Base-by-base conservation (phyloP, 495 filamentous ascomycete species). In the Aspergillus saccharolyticus region DNA sequence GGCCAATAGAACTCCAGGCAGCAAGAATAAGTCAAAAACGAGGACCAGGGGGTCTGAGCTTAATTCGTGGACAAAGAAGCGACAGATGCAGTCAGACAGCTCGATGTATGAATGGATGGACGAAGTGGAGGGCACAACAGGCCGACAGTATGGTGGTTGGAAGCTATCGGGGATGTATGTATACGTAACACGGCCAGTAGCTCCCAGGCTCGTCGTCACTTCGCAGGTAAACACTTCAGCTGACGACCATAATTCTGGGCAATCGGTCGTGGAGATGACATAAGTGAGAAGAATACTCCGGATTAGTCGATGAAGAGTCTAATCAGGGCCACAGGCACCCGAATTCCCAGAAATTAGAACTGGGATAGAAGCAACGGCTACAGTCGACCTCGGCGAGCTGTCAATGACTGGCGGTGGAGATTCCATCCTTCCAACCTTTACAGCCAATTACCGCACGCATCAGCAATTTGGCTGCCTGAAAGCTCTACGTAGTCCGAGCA, bases 131-230 rank as follows among this genome's bases (percentile, higher is more conserved):
- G 25, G 25, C 4, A 28, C n/a, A n/a, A n/a, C n/a, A 55, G 55
- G 33, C 55, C 42, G 52, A 49, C 55, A 10, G 18, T 48, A 54
- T 55, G 9, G n/a, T 28, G 51, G 57, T 53, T 59, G 54, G 30
- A 54, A 49, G 53, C 44, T 48, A 56, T 17, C 45, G 24, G 19
- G 54, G 53, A n/a, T n/a, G 25, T 3, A 44, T 39, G 60, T 48
- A 53, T 56, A 63, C 57, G 61, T 57, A 57, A 59, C 44, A 17
- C 28, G 60, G 60, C 45, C 58, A 56, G 45, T 58, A 45, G 33
- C 42, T n/a, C 49, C 33, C 7, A 39, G 7, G 4, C 7, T 39
- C 33, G 33, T 39, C 33, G 33, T 39, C 33, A 39, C 33, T 39
- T 5, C 6, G 9, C 18, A 44, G 50, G 25, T 44, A 61, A 54